Conservation (phyloP, 2,329 filamentous ascomycete species). For the Lachnum nothofagi region DNA sequence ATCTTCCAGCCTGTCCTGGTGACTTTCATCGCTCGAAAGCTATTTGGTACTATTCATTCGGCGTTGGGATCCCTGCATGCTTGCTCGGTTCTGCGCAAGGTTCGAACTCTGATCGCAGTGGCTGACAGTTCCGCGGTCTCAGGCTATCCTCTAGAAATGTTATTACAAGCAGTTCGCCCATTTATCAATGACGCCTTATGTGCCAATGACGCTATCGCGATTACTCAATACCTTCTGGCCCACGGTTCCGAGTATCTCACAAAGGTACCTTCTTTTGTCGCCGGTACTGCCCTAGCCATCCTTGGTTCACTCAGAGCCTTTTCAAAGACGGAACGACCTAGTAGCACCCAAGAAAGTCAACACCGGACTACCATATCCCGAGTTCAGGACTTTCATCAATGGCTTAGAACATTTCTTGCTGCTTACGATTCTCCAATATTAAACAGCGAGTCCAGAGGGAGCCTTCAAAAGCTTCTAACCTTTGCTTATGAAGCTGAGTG, state of each 20-base stretch:
- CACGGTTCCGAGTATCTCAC: constrained; percentile 61
- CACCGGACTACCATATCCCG: constrained; percentile 72
- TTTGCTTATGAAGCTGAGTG: constrained; percentile 63
- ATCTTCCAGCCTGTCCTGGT: constrained; percentile 76
- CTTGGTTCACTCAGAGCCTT: constrained; percentile 75
- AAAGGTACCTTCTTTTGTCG: constrained; percentile 67
- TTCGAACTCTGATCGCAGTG: constrained; percentile 74
- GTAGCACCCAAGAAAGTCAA: constrained; percentile 79
- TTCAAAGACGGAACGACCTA: constrained; percentile 67
- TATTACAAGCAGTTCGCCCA: constrained; percentile 71
- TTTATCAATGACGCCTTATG: constrained; percentile 81
- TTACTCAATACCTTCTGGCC: constrained; percentile 76
- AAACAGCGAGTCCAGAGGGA: constrained; percentile 39
- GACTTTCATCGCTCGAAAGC: constrained; percentile 66
- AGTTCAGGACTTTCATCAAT: constrained; percentile 69
- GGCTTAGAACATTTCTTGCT: constrained; percentile 68
- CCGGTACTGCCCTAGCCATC: constrained; percentile 73
- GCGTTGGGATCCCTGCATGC: constrained; percentile 82
- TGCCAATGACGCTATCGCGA: constrained; percentile 81
- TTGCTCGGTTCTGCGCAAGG: constrained; percentile 78
- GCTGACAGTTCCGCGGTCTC: constrained; percentile 67
- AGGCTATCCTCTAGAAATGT: constrained; percentile 85
- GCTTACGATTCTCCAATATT: constrained; percentile 48
- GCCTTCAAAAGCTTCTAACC: constrained; percentile 63
- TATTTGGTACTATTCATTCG: constrained; percentile 76